phyloP scores from a whole-genome alignment of 2,329 filamentous ascomycete species.

The Aspergillus aculeatinus region DNA sequence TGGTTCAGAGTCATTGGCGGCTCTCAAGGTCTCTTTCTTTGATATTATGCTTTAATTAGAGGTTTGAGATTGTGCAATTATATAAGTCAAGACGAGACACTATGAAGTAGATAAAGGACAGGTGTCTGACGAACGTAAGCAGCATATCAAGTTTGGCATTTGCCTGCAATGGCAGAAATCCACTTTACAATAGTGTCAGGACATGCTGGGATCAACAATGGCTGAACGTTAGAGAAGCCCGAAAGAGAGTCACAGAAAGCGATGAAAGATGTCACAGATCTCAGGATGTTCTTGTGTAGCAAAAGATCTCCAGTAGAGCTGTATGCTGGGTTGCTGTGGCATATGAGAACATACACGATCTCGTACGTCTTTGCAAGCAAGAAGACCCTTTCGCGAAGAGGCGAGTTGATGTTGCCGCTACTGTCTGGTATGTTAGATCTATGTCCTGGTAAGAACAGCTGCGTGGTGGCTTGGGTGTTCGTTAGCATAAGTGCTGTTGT shows the following conservation, averaged over 20 bases:
- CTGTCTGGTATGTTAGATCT: slow-evolving; percentile 20
- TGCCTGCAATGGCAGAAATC: slow-evolving; percentile 55
- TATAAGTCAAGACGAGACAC: neutral
- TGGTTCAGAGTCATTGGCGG: no score
- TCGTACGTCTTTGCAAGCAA: slow-evolving; percentile 63
- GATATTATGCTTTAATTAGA: no score
- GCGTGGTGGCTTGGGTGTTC: slow-evolving; percentile 69
- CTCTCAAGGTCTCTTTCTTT: no score
- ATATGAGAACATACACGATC: slow-evolving; percentile 65
- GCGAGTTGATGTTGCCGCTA: slow-evolving; percentile 32
- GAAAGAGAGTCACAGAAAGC: slow-evolving; percentile 27
- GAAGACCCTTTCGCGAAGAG: slow-evolving; percentile 57
- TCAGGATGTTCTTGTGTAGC: slow-evolving; percentile 14
- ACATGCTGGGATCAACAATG: slow-evolving; percentile 14
- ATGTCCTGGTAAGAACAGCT: slow-evolving; percentile 67
- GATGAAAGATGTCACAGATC: slow-evolving; percentile 20
- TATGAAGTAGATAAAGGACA: neutral
- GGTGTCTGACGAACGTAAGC: neutral
- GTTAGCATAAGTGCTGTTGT: slow-evolving; percentile 68
- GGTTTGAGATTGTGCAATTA: neutral
- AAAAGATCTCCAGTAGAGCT: slow-evolving; percentile 19
- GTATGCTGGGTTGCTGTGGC: slow-evolving; percentile 25
- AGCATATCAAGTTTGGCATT: slow-evolving; percentile 14
- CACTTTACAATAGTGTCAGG: slow-evolving; percentile 53
- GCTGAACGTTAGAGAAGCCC: slow-evolving; percentile 13